Evolutionary conservation across 305 asterid species (phyloP).

Genomic region (Fraxinus baroniana): DNA sequence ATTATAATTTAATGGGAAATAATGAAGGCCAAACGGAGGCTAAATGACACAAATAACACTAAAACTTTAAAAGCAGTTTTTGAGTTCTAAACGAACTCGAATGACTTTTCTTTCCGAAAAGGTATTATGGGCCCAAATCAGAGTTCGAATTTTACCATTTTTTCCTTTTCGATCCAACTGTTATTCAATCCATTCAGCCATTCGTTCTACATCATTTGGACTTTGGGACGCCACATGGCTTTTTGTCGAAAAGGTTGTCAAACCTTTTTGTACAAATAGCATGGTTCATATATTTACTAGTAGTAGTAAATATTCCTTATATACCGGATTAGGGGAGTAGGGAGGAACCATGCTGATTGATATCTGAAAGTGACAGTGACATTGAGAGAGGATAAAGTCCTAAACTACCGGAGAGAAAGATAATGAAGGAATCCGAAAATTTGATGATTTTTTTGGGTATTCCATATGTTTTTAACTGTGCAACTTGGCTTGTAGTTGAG

Average conservation of each 20-base stretch:
- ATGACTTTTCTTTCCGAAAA: neutral
- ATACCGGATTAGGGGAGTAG: neutral
- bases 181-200: neutral
- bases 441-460: neutral
- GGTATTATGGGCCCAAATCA: neutral
- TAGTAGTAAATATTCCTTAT: neutral
- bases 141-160: neutral
- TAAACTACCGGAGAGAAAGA: neutral
- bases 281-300: no score
- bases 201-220: neutral
- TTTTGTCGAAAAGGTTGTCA: no score
- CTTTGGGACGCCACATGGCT: neutral
- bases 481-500: neutral
- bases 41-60: neutral
- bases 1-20: no score
- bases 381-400: neutral
- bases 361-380: neutral
- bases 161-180: no score
- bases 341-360: neutral
- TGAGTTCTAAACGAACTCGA: no score
- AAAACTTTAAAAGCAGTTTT: neutral
- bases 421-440: neutral
- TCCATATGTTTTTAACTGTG: neutral
- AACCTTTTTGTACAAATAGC: no score
- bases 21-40: neutral